Evolutionary conservation across 441 rosid species (phyloP).

Genomic region (Flueggea neowawraea): DNA sequence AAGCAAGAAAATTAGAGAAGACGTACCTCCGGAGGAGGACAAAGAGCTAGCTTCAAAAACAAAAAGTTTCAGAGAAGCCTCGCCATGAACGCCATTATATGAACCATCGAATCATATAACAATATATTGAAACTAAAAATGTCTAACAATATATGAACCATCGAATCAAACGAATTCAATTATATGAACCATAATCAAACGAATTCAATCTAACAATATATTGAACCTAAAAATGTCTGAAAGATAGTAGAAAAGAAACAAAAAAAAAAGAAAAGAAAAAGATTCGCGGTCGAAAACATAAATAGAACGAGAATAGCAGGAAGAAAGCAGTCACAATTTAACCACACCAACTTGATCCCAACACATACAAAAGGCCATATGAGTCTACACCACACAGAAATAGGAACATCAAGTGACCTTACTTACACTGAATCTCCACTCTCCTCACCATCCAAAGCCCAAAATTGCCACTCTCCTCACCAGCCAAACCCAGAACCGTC

Average conservation of each 20-base stretch:
- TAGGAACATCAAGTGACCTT: slow-evolving; percentile 20
- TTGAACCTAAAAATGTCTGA: background rate
- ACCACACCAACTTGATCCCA: background rate
- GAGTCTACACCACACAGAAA: slow-evolving; percentile 1
- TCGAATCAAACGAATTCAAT: background rate
- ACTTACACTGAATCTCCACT: slow-evolving; percentile 95
- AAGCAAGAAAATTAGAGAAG: background rate
- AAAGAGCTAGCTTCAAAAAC: slow-evolving; percentile 40
- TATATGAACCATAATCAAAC: slow-evolving; percentile 3
- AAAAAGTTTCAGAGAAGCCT: slow-evolving; percentile 55
- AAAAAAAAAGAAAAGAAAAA: too few species aligned
- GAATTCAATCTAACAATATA: background rate
- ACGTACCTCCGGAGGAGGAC: slow-evolving; percentile 42
- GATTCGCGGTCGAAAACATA: too few species aligned
- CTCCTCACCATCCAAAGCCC: too few species aligned
- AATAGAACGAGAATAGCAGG: background rate
- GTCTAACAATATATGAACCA: too few species aligned
- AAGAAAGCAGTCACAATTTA: background rate
- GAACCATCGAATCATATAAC: too few species aligned
- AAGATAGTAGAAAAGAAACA: background rate
- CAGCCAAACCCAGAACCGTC: too few species aligned
- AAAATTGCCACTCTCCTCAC: too few species aligned
- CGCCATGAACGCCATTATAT: slow-evolving; percentile 58
- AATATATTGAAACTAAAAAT: too few species aligned
- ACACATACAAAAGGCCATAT: background rate